These are phyloP conservation scores for Mycena sp. DNA, from an alignment of 1,284 basidiomycete species.

Conservation along the genomic window DNA sequence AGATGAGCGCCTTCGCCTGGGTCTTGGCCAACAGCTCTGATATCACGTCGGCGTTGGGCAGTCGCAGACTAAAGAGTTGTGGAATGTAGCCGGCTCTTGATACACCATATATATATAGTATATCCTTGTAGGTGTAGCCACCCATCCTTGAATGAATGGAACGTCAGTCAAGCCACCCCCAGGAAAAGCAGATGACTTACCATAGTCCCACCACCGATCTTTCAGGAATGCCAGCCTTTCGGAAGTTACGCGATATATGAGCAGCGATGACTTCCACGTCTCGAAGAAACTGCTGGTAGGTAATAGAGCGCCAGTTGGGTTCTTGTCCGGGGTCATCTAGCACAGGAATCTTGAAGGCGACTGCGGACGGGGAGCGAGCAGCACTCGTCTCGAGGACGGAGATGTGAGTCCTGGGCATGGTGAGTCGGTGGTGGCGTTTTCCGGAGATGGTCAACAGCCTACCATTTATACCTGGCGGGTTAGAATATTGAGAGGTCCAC, in stretches of 20 bases:
- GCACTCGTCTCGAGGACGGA: conserved; percentile 60
- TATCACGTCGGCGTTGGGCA: conserved; percentile 74
- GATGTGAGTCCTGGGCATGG: conserved; percentile 57
- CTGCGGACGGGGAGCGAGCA: conserved; percentile 49
- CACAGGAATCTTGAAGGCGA: conserved; percentile 61
- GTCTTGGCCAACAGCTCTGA: conserved; percentile 69
- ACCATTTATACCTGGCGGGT: conserved; percentile 26
- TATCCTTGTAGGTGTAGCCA: conserved; percentile 73
- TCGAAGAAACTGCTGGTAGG: conserved; percentile 59
- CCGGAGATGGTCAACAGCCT: conserved; percentile 8
- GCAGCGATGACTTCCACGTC: conserved; percentile 65
- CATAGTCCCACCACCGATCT: conserved; percentile 74
- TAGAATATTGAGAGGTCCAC: conserved; percentile 5
- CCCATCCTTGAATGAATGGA: conserved; percentile 58
- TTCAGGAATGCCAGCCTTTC: conserved; percentile 51
- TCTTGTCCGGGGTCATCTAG: conserved; percentile 46
- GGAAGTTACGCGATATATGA: conserved; percentile 62
- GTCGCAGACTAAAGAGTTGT: conserved; percentile 75
- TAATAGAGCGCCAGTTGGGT: conserved; percentile 58
- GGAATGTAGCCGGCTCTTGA: conserved; percentile 77
- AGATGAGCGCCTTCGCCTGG: conserved; percentile 67
- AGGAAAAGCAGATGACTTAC: conserved; percentile 48
- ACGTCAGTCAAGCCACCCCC: conserved; percentile 11
- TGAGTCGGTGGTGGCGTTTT: conserved; percentile 21
- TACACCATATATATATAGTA: conserved; percentile 75